Conservation (phyloP, 495 filamentous ascomycete genomes). For the Neurospora sp. region DNA sequence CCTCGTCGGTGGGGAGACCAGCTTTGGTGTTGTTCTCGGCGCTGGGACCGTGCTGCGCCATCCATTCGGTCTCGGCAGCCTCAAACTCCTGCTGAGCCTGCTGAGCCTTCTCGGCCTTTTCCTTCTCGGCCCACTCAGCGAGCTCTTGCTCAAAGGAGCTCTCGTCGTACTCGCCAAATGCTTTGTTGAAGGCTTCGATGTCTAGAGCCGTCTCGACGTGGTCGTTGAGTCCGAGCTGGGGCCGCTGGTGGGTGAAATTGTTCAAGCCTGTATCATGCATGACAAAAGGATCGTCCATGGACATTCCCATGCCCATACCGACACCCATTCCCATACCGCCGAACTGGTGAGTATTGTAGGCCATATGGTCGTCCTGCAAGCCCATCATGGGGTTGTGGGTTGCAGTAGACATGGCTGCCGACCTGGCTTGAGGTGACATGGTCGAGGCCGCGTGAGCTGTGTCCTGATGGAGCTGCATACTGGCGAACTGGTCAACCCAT, state of each 20-base stretch:
- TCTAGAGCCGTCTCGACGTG: slow-evolving; percentile 7
- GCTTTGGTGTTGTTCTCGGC: slow-evolving; percentile 1
- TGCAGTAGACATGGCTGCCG: neutral
- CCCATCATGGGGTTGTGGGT: slow-evolving; percentile 2
- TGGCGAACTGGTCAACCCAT: slow-evolving; percentile 21
- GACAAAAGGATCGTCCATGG: neutral
- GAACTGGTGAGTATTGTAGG: neutral
- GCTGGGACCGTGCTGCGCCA: slow-evolving; percentile 20
- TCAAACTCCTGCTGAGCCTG: slow-evolving; percentile 7
- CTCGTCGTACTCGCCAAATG: slow-evolving; percentile 19
- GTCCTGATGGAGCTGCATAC: slow-evolving; percentile 13
- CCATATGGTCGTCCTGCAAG: neutral
- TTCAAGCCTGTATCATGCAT: neutral
- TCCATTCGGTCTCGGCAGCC: slow-evolving; percentile 21
- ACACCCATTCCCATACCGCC: neutral
- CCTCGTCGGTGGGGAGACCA: slow-evolving; percentile 4
- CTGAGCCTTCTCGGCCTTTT: slow-evolving; percentile 1
- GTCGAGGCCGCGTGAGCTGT: neutral
- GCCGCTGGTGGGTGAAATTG: neutral
- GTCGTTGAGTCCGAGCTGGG: neutral
- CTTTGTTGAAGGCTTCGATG: slow-evolving; percentile 20
- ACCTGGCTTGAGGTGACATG: neutral
- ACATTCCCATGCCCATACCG: neutral
- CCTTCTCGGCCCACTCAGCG: slow-evolving; percentile 10
- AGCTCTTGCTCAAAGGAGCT: slow-evolving; percentile 12